Evolutionary conservation across 352 stramenopile species (phyloP).

Genomic region (Globisporangium irregulare): DNA sequence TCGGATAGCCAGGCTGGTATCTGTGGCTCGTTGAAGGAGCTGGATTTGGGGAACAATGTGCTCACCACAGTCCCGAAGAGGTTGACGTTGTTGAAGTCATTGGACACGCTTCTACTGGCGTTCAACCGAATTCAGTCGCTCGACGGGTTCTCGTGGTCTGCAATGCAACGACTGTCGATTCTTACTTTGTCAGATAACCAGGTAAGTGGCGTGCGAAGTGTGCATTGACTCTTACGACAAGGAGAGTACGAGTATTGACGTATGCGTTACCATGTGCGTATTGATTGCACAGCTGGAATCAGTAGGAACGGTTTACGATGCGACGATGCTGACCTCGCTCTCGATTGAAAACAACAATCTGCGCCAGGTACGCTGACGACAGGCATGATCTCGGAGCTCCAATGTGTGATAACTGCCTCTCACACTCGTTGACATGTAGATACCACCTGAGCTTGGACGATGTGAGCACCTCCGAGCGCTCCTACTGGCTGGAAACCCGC

Average conservation of each 20-base stretch:
- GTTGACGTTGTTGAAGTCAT: conserved; percentile 36
- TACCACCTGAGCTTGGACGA: conserved; percentile 58
- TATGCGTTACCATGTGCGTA: conserved; percentile 3
- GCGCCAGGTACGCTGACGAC: conserved; percentile 37
- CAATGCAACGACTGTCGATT: conserved; percentile 60
- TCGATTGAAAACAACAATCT: conserved; percentile 86
- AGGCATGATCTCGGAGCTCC: too few relatives aligned
- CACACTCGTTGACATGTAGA: conserved; percentile 27
- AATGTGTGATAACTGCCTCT: too few relatives aligned
- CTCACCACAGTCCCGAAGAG: conserved; percentile 45
- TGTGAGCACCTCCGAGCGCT: conserved; percentile 59
- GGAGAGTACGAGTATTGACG: neutral
- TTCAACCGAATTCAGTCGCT: conserved; percentile 62
- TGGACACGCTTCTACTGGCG: conserved; percentile 70
- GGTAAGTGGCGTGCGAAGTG: conserved; percentile 21
- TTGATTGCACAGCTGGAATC: conserved; percentile 42
- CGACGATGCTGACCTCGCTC: conserved; percentile 58
- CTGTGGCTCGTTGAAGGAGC: conserved; percentile 51
- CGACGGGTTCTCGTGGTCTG: conserved; percentile 54
- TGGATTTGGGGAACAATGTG: conserved; percentile 73
- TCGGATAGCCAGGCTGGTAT: conserved; percentile 25
- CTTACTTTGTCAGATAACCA: conserved; percentile 68
- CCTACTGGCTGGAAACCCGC: conserved; percentile 69
- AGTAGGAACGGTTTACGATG: conserved; percentile 57
- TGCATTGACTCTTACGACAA: neutral